These are phyloP conservation scores for Artemisia argyi DNA, from an alignment of 129 eudicot genomes.

Conservation along the genomic window DNA sequence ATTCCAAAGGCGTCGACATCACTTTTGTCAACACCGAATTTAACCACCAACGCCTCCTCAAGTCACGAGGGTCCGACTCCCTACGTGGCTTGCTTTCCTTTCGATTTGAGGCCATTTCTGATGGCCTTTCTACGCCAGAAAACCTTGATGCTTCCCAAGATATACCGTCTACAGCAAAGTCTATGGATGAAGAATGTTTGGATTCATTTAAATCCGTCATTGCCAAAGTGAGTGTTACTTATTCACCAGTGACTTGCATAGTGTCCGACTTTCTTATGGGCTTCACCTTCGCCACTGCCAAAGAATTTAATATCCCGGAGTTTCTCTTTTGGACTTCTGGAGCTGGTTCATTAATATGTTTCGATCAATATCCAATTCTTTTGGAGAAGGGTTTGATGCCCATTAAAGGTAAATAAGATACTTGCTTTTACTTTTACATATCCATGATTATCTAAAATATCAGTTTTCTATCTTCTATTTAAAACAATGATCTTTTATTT, in stretches of 20 bases:
- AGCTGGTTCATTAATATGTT: conserved; percentile 22
- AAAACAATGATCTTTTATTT: too few species aligned
- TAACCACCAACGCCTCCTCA: too few species aligned
- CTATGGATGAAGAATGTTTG: conserved; percentile 12
- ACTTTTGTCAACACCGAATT: too few species aligned
- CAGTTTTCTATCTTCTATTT: too few species aligned
- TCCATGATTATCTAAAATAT: too few species aligned
- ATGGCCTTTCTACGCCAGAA: conserved; percentile 11
- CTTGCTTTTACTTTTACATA: too few species aligned
- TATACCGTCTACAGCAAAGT: neutral
- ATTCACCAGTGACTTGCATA: conserved; percentile 37
- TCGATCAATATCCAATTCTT: conserved; percentile 11
- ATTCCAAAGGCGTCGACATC: too few species aligned
- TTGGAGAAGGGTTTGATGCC: conserved; percentile 32
- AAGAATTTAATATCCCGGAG: conserved; percentile 21
- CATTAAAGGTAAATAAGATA: conserved; percentile 24
- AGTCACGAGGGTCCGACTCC: conserved; percentile 25
- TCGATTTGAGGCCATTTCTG: conserved; percentile 42
- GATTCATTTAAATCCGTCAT: conserved; percentile 24
- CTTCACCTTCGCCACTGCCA: conserved; percentile 25
- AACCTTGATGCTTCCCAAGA: conserved; percentile 24
- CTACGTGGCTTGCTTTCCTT: conserved; percentile 25
- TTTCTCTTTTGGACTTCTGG: conserved; percentile 25
- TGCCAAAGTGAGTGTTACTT: conserved; percentile 4
- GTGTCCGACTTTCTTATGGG: conserved; percentile 39